Conservation (phyloP, 2,329 filamentous ascomycete species). For the Trichoderma simmonsii region DNA sequence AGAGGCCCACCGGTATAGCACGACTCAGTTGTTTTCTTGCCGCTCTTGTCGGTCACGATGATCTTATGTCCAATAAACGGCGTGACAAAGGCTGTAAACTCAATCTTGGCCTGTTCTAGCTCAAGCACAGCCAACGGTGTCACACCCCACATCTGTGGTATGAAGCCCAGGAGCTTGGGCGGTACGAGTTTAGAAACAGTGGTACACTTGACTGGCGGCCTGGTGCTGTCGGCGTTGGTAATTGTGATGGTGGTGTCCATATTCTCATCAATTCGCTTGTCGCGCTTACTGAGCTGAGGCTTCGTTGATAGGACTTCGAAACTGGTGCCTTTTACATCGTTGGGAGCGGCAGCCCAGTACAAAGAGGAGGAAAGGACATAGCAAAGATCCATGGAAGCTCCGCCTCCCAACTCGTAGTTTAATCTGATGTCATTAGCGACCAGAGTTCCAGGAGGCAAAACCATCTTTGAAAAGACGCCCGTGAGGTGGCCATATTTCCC, state of each 20-base stretch:
- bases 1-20: neutral
- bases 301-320: neutral
- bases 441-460: neutral
- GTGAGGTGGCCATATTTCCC: neutral
- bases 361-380: neutral
- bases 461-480: neutral
- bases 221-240: neutral
- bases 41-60: neutral
- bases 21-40: neutral
- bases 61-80: neutral
- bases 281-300: neutral
- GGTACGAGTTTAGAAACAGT: neutral
- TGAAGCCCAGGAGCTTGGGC: neutral
- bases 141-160: neutral
- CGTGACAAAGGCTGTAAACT: neutral
- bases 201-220: neutral
- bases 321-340: neutral
- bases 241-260: neutral
- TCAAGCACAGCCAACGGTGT: neutral
- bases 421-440: neutral
- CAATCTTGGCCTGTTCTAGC: neutral
- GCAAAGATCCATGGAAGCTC: conserved; percentile 4
- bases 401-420: neutral
- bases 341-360: neutral
- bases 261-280: neutral